Evolutionary conservation across 371 early-diverging fungal species (phyloP).

Genomic region (Mortierella sp.): DNA sequence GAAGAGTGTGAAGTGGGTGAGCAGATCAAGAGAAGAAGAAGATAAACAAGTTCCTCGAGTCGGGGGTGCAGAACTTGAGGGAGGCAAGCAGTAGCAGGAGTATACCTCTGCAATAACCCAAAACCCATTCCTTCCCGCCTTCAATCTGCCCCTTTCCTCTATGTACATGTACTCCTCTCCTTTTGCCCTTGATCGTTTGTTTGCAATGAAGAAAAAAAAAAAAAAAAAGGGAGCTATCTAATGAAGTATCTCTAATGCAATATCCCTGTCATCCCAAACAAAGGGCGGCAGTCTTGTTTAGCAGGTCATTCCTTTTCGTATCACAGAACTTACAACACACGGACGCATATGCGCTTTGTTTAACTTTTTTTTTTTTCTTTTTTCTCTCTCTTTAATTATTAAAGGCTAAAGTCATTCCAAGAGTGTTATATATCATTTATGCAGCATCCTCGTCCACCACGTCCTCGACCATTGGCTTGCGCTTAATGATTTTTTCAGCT

Average conservation of each 20-base stretch:
- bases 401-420: neutral
- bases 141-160: neutral
- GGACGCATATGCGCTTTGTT: conserved; percentile 2
- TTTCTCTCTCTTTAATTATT: neutral
- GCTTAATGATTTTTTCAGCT: conserved; percentile 36
- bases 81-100: conserved; percentile 7
- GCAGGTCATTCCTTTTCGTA: neutral
- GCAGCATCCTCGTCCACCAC: conserved; percentile 36
- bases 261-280: neutral
- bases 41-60: neutral
- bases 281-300: neutral
- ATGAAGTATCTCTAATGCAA: neutral
- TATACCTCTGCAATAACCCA: neutral
- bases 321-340: conserved; percentile 2
- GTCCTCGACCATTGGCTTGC: conserved; percentile 49
- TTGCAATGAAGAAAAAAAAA: too few relatives aligned
- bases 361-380: neutral
- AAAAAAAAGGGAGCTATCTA: too few relatives aligned
- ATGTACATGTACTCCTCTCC: neutral
- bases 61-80: too few relatives aligned
- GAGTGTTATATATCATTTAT: neutral
- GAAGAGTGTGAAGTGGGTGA: neutral
- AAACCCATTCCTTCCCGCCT: neutral
- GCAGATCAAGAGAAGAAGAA: neutral
- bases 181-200: conserved; percentile 5